Evolutionary conservation across 352 stramenopile species (phyloP), one percentile per base, ranked within the genome.

Genomic region (Phytophthora crassamura): DNA sequence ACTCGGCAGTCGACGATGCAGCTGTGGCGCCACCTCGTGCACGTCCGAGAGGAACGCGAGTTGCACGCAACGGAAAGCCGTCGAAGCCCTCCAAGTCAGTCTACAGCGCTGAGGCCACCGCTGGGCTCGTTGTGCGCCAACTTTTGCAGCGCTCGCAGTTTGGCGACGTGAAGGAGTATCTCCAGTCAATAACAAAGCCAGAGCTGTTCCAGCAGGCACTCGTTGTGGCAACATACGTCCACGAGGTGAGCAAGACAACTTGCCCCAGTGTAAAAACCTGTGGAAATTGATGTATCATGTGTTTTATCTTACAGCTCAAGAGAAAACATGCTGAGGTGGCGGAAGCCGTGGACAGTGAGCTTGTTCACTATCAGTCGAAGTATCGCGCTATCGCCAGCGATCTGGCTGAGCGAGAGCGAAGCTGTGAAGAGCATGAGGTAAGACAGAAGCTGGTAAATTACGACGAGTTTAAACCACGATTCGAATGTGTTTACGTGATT

Each of bases 201-300:
- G 78, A 87, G 40, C 64, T 90, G 7, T 84, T 87, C 42, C 54
- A 77, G 33, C 69, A 87, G 34, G 67, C 80, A n/a, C 51, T 75
- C 10, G 47, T 77, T 14, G 54, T 88, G 38, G 79, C 80, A 7
- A 60, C 66, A 35, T 77, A 77, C 52, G 75, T 79, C 2, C 62
- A 80, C 48, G 72, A 85, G 64, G 80, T 86, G 49, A 43, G 40
- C 11, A n/a, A 45, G 35, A 15, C 14, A 12, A 53, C 11, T 57
- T 43, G 28, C n/a, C 12, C 33, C 12, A 38, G 32, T 4, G 1
- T 52, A 7, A 10, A 39, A 25, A 25, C 12, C 43, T 50, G 34
- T 22, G 3, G 8, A 25, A 32, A 36, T 9, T 28, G 6, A 20
- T 39, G 14, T n/a, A n/a, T 47, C 18, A 10, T 28, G 10, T 41